A percentile compares a stretch with the other conserved stretches of the same genome.
phyloP scores from a whole-genome alignment of 164 flowering plant genomes.

The Taxillus chinensis region DNA sequence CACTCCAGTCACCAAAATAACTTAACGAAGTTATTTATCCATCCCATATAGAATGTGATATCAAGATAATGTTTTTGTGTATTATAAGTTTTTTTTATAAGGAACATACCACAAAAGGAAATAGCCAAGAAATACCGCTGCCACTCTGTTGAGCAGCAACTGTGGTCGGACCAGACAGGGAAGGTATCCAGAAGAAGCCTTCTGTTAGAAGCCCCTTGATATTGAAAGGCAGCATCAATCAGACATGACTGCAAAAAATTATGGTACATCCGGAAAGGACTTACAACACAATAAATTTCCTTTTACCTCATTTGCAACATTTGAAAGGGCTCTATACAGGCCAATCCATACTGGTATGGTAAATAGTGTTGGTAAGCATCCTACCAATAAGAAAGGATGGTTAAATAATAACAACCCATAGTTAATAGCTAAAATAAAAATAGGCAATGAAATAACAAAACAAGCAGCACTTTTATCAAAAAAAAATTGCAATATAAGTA shows the following conservation, averaged over 20 bases:
- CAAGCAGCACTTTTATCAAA: too few relatives aligned
- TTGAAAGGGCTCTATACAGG: conserved; percentile 90
- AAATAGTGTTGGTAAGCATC: conserved; percentile 94
- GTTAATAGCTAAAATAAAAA: too few relatives aligned
- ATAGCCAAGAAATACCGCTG: conserved; percentile 91
- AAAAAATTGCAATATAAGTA: too few relatives aligned
- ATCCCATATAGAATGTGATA: too few relatives aligned
- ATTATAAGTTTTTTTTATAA: background rate
- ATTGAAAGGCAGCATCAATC: conserved; percentile 10
- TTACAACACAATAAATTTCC: background rate
- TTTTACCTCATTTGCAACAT: conserved; percentile 90
- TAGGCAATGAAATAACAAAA: too few relatives aligned
- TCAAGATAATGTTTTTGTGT: too few relatives aligned
- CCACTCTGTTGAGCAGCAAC: conserved; percentile 84
- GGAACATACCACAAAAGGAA: conserved; percentile 74
- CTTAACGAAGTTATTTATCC: too few relatives aligned
- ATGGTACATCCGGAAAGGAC: too few relatives aligned
- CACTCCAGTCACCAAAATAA: too few relatives aligned
- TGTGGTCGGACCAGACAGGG: conserved; percentile 96
- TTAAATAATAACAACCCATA: background rate
- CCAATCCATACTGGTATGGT: conserved; percentile 99
- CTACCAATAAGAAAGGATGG: conserved; percentile 23
- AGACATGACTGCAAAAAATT: background rate
- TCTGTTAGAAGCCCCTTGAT: conserved; percentile 87
- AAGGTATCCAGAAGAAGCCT: conserved; percentile 99